Conservation (phyloP, 164 flowering plant species). For the Platanus orientalis region DNA sequence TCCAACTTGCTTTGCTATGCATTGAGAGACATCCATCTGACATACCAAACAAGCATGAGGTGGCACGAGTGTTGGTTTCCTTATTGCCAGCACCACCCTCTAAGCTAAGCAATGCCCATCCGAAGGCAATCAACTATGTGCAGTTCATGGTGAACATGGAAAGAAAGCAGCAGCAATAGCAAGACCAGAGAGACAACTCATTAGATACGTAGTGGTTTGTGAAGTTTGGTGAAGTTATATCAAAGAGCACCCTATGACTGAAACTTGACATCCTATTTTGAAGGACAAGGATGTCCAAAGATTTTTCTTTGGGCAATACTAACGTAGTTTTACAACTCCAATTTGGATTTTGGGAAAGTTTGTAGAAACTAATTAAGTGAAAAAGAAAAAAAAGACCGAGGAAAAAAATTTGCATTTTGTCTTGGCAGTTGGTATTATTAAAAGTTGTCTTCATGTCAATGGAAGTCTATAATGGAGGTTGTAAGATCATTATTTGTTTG, state of each 20-base stretch:
- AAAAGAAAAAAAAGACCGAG: too few relatives aligned
- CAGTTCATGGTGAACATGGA: constrained; percentile 30
- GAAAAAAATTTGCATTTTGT: too few relatives aligned
- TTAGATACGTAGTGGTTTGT: constrained; percentile 82
- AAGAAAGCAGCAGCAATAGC: constrained; percentile 21
- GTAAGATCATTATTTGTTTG: too few relatives aligned
- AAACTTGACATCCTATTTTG: too few relatives aligned
- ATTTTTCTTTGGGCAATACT: too few relatives aligned
- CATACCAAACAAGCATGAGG: constrained; percentile 89
- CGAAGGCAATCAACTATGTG: constrained; percentile 47
- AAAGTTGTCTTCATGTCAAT: too few relatives aligned
- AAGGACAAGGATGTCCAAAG: too few relatives aligned
- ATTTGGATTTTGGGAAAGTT: too few relatives aligned
- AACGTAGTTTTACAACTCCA: too few relatives aligned
- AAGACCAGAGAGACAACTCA: constrained; percentile 26
- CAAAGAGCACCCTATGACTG: constrained; percentile 45
- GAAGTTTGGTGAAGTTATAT: constrained; percentile 68
- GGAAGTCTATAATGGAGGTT: too few relatives aligned
- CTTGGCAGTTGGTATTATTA: too few relatives aligned
- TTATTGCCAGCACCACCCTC: constrained; percentile 51
- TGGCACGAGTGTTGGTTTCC: constrained; percentile 63
- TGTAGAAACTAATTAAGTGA: too few relatives aligned
- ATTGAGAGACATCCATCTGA: constrained; percentile 64
- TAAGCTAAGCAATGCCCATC: constrained; percentile 26
- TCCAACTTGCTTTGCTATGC: constrained; percentile 87